Base-by-base conservation (phyloP, 2,329 filamentous ascomycete species). In the Cytospora paraplurivora region DNA sequence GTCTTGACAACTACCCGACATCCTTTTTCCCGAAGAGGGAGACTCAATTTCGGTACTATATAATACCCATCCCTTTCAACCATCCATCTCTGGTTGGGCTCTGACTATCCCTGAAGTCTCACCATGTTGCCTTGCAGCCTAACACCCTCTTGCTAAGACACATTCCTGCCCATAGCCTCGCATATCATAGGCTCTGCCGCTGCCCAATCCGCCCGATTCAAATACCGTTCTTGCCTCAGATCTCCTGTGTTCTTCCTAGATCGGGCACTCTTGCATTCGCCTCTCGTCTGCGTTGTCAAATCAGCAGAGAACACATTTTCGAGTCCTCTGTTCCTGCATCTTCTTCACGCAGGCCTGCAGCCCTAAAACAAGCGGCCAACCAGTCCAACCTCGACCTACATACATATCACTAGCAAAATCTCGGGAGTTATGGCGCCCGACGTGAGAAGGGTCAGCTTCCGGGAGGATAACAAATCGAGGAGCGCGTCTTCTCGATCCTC, bases 181-280 rank as follows among this genome's bases (percentile, higher is more conserved):
- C 65, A 60, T 56, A 35, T 56, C 62, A 52, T 56, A 59, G 41
- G 53, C 37, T 63, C 57, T 62, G 63, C 61, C 65, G 69, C 67
- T 68, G 64, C 66, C 70, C 69, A 69, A 70, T 69, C 69, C 64
- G 64, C 63, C 55, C 62, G 27, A 50, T 44, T 57, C 56, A 63
- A 67, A 63, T 52, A 53, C 61, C 44, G 59, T 50, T 44, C 13
- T 59, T 62, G 71, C 67, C 64, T 69, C 67, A 65, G 66, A 59
- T 58, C 65, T 65, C 60, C 67, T 47, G 7, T 65, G 69, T 67
- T 69, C 69, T 69, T 71, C 68, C 67, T 66, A 64, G 64, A 66
- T 75, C 69, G 71, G 73, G 73, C 72, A 74, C 69, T 67, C 56
- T 64, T 74, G 73, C 72, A 74, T 70, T 68, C 56, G 35, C 44